Evolutionary conservation across 2,329 filamentous ascomycete genomes (phyloP).

Genomic region (Aspergillus fructus): DNA sequence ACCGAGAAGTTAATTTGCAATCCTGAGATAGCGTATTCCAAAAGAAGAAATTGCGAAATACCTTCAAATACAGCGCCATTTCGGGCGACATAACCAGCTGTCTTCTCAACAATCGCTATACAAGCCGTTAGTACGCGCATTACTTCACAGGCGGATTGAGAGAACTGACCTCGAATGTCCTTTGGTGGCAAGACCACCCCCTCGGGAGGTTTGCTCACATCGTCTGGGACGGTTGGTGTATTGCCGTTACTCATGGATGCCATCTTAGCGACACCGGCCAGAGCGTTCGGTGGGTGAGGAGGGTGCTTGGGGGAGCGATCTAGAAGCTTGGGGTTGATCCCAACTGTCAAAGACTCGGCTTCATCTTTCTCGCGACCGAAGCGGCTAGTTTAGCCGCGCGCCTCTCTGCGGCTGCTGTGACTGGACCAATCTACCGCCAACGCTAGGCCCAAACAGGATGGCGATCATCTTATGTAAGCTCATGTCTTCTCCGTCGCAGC

Average conservation of each 20-base stretch:
- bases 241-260: slow-evolving; percentile 42
- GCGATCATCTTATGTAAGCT: not conserved
- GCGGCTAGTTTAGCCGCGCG: slow-evolving; percentile 13
- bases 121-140: slow-evolving; percentile 23
- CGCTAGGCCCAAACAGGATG: not conserved
- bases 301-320: not conserved
- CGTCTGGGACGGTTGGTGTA: slow-evolving; percentile 44
- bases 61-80: slow-evolving; percentile 67
- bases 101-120: slow-evolving; percentile 79
- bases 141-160: not conserved
- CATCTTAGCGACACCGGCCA: slow-evolving; percentile 29
- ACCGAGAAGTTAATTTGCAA: not conserved
- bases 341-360: not conserved
- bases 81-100: slow-evolving; percentile 82
- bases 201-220: slow-evolving; percentile 73
- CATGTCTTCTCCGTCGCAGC: not conserved
- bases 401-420: not conserved
- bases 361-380: not conserved
- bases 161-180: slow-evolving; percentile 66
- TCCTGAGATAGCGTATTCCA: not conserved
- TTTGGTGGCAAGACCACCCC: slow-evolving; percentile 83
- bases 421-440: slow-evolving; percentile 8
- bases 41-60: slow-evolving; percentile 20
- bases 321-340: not conserved
- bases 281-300: not conserved